Evolutionary conservation across 1,284 basidiomycete species (phyloP).

Genomic region (Filobasidium uniguttulatum): DNA sequence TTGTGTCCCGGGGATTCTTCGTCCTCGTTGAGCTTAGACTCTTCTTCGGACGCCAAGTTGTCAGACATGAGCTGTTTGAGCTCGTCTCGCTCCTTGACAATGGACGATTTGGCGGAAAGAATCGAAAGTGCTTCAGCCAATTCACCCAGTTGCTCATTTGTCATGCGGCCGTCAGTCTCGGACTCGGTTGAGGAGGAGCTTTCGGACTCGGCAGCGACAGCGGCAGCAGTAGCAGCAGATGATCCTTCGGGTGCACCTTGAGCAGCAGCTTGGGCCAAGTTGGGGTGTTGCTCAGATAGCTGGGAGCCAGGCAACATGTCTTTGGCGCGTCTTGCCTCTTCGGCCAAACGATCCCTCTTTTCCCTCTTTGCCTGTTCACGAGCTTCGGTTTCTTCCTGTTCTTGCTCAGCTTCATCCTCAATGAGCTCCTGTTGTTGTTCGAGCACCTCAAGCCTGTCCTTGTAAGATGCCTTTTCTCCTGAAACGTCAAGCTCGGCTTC

Average conservation of each 20-base stretch:
- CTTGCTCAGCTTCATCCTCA: slow-evolving; percentile 96
- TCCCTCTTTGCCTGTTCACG: slow-evolving; percentile 69
- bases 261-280: slow-evolving; percentile 40
- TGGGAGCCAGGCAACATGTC: slow-evolving; percentile 67
- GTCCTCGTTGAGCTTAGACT: slow-evolving; percentile 35
- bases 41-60: slow-evolving; percentile 71
- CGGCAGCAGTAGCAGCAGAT: too few relatives aligned
- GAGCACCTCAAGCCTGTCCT: slow-evolving; percentile 93
- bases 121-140: slow-evolving; percentile 78
- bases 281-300: slow-evolving; percentile 37
- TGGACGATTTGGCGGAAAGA: slow-evolving; percentile 87
- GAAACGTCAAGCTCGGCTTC: slow-evolving; percentile 95
- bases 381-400: slow-evolving; percentile 85
- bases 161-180: slow-evolving; percentile 75
- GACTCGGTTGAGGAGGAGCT: slow-evolving; percentile 30
- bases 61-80: slow-evolving; percentile 80
- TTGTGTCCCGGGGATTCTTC: slow-evolving; percentile 33
- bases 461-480: slow-evolving; percentile 84
- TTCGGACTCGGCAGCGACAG: too few relatives aligned
- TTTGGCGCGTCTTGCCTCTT: slow-evolving; percentile 59
- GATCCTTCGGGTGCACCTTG: too few relatives aligned
- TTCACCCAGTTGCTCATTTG: slow-evolving; percentile 87
- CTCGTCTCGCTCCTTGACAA: slow-evolving; percentile 90
- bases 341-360: slow-evolving; percentile 50
- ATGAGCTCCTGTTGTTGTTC: slow-evolving; percentile 98